These are phyloP conservation scores for Metarhizium album DNA, from an alignment of 2,329 filamentous ascomycete genomes.

Conservation along the genomic window DNA sequence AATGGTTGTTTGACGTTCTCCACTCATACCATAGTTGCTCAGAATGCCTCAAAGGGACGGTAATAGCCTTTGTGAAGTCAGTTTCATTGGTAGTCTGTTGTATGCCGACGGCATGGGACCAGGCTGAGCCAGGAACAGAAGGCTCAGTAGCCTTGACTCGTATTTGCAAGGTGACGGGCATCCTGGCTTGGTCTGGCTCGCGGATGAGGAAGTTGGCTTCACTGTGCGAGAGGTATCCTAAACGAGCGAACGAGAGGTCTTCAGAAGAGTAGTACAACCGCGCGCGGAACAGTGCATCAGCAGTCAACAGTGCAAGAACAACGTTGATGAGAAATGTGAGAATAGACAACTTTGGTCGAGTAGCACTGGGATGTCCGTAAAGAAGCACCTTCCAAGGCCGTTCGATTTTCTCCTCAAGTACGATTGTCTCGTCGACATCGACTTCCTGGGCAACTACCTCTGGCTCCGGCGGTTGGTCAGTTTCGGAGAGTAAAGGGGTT, in stretches of 20 bases:
- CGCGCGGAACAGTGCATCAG: conserved; percentile 70
- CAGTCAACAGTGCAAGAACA: conserved; percentile 54
- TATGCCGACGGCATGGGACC: conserved; percentile 57
- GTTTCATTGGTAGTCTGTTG: conserved; percentile 60
- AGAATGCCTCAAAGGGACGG: conserved; percentile 50
- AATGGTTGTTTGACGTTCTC: conserved; percentile 75
- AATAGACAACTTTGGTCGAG: conserved; percentile 54
- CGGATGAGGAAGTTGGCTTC: conserved; percentile 75
- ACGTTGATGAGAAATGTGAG: conserved; percentile 64
- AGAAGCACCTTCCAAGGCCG: conserved; percentile 56
- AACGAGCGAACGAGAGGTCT: conserved; percentile 72
- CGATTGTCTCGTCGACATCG: conserved; percentile 51
- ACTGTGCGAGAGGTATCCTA: conserved; percentile 75
- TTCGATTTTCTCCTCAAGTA: conserved; percentile 45
- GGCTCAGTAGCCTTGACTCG: conserved; percentile 40
- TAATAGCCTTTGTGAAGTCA: conserved; percentile 69
- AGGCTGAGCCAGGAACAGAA: conserved; percentile 45
- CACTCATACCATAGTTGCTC: conserved; percentile 74
- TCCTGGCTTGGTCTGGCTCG: conserved; percentile 64
- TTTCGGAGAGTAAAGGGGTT: conserved; percentile 19
- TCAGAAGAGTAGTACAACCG: conserved; percentile 57
- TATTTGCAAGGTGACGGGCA: conserved; percentile 66
- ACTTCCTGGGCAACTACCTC: conserved; percentile 38
- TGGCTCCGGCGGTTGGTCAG: conserved; percentile 20
- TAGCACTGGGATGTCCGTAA: conserved; percentile 63